phyloP scores from a whole-genome alignment of 1,139 yeast species.

The Magnusiomyces ingens region DNA sequence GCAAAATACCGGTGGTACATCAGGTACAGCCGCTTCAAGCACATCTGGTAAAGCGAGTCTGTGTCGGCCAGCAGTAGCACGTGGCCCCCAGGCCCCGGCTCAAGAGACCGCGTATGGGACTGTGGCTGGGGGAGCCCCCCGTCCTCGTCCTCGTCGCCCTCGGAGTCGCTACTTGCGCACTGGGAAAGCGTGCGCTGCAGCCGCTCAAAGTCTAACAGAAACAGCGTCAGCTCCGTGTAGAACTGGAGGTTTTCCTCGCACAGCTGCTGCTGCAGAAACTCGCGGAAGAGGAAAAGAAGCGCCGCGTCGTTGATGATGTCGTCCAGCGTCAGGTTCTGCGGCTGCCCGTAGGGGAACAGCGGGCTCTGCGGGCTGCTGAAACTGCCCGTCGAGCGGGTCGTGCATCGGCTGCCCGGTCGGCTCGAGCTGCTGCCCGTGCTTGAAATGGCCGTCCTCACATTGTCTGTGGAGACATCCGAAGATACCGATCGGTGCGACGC shows the following conservation, averaged over 20 bases:
- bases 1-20: conserved; percentile 64
- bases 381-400: neutral
- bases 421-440: neutral
- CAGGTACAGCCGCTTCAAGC: conserved; percentile 45
- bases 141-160: conserved; percentile 13
- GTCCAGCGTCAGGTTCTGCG: conserved; percentile 32
- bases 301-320: conserved; percentile 72
- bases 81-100: neutral
- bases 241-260: conserved; percentile 77
- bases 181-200: conserved; percentile 20
- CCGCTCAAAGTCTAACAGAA: conserved; percentile 35
- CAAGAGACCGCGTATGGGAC: no score
- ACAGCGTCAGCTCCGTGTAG: conserved; percentile 50
- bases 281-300: conserved; percentile 56
- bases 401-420: neutral
- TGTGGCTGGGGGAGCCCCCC: neutral
- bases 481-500: no score
- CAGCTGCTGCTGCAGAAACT: conserved; percentile 53
- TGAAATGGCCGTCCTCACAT: neutral
- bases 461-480: no score
- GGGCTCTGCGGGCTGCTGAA: no score
- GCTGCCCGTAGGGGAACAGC: neutral
- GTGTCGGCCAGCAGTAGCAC: neutral
- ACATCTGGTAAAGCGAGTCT: conserved; percentile 10
- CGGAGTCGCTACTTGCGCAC: neutral